A percentile compares a stretch with the other conserved stretches of the same genome.
These are phyloP conservation scores for Scedosporium minutisporum DNA, from an alignment of 2,329 filamentous ascomycete species.

Conservation along the genomic window DNA sequence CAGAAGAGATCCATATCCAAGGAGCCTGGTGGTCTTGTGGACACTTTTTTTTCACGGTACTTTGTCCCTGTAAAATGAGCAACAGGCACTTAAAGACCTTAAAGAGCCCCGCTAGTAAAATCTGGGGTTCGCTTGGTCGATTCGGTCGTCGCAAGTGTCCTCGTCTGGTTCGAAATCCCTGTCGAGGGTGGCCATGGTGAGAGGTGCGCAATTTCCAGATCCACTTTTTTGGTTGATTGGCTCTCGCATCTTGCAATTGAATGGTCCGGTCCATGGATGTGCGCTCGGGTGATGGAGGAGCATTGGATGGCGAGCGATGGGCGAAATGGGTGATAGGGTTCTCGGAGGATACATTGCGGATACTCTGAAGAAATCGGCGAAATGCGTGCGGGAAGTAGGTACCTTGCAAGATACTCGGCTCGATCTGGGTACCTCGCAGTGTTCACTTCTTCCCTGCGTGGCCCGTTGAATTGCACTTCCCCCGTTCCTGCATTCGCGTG, in stretches of 20 bases:
- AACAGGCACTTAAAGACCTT: background rate
- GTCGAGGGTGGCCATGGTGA: background rate
- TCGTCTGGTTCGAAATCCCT: background rate
- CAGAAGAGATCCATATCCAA: no score
- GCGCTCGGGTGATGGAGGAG: no score
- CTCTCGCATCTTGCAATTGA: background rate
- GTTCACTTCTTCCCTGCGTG: background rate
- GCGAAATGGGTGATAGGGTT: no score
- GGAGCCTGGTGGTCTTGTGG: no score
- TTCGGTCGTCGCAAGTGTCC: background rate
- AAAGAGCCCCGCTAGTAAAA: background rate
- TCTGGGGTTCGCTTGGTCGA: background rate
- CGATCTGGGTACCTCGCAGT: no score
- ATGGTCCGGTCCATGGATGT: background rate
- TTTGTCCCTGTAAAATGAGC: background rate
- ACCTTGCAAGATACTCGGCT: no score
- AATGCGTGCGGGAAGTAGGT: no score
- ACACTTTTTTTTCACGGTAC: background rate
- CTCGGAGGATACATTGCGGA: no score
- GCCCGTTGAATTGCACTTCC: background rate
- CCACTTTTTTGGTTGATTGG: background rate
- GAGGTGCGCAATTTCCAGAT: background rate
- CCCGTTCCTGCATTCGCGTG: slow-evolving; percentile 4
- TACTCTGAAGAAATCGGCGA: no score
- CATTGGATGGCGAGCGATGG: no score